These are phyloP conservation scores for Metschnikowia arizonensis DNA, from an alignment of 805 yeast species.

Conservation along the genomic window DNA sequence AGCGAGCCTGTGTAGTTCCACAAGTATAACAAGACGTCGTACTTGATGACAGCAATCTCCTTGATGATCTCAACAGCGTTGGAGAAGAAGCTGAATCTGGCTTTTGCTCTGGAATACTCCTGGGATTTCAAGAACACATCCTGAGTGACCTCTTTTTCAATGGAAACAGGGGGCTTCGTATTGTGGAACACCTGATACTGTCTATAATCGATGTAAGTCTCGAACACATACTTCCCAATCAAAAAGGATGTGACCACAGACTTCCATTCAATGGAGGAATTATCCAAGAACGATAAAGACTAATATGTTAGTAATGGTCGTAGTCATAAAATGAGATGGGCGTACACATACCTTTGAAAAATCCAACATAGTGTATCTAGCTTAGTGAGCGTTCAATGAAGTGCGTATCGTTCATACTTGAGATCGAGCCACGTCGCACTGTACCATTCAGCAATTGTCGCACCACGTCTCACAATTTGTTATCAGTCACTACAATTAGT, in stretches of 20 bases:
- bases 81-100: slow-evolving; percentile 58
- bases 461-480: too few relatives aligned
- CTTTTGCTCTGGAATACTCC: slow-evolving; percentile 74
- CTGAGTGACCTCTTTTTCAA: slow-evolving; percentile 62
- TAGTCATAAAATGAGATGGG: neutral
- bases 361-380: slow-evolving; percentile 11
- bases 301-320: slow-evolving; percentile 21
- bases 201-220: slow-evolving; percentile 67
- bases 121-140: slow-evolving; percentile 76
- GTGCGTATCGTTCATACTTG: neutral
- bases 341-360: slow-evolving; percentile 17
- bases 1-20: slow-evolving; percentile 53
- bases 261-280: slow-evolving; percentile 77
- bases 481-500: too few relatives aligned
- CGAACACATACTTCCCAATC: slow-evolving; percentile 70
- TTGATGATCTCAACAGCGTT: slow-evolving; percentile 49
- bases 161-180: slow-evolving; percentile 58
- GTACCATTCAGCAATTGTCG: too few relatives aligned
- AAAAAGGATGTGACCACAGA: slow-evolving; percentile 67
- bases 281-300: slow-evolving; percentile 55
- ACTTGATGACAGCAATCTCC: slow-evolving; percentile 55
- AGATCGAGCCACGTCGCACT: slow-evolving; percentile 5
- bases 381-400: neutral
- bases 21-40: slow-evolving; percentile 44
- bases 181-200: slow-evolving; percentile 65